A percentile compares a stretch with the other conserved stretches of the same genome.
phyloP scores from a whole-genome alignment of 2,329 filamentous ascomycete genomes.

The Claviceps africana region DNA sequence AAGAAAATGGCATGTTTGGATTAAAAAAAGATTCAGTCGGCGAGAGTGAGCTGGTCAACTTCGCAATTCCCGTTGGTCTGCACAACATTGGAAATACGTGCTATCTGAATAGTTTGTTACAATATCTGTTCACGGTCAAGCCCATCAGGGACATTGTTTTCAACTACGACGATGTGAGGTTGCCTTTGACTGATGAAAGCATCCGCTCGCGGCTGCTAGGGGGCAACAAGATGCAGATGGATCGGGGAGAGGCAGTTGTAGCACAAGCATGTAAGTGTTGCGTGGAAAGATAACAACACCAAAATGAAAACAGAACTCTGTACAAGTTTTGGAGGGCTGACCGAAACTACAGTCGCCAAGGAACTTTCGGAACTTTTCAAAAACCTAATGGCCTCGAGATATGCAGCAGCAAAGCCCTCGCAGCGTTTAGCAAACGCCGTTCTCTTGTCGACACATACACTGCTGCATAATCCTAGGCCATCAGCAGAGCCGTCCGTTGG shows the following conservation, averaged over 20 bases:
- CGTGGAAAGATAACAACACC: no score
- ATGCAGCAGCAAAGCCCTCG: slow-evolving; percentile 52
- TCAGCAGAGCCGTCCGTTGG: slow-evolving; percentile 11
- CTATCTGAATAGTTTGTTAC: slow-evolving; percentile 90
- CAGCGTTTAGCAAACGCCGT: slow-evolving; percentile 70
- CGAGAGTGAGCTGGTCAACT: slow-evolving; percentile 13
- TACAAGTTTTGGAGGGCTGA: slow-evolving; percentile 19
- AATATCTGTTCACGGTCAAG: slow-evolving; percentile 85
- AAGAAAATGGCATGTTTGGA: slow-evolving; percentile 7
- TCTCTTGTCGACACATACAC: slow-evolving; percentile 40
- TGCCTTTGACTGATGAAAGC: slow-evolving; percentile 50
- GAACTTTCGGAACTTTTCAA: slow-evolving; percentile 59
- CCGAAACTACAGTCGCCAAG: slow-evolving; percentile 48
- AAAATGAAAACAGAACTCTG: not conserved
- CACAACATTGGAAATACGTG: slow-evolving; percentile 95
- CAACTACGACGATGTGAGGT: slow-evolving; percentile 55
- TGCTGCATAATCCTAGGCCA: slow-evolving; percentile 20
- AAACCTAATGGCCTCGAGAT: slow-evolving; percentile 50
- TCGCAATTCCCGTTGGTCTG: slow-evolving; percentile 66
- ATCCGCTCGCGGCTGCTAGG: slow-evolving; percentile 59
- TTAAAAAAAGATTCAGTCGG: slow-evolving; percentile 5
- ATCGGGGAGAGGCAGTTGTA: slow-evolving; percentile 43
- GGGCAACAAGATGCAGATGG: slow-evolving; percentile 40
- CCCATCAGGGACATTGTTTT: slow-evolving; percentile 70
- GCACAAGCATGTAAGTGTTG: slow-evolving; percentile 57